Base-by-base conservation (phyloP, 2,329 filamentous ascomycete species). In the Cladosporium cucumerinum region DNA sequence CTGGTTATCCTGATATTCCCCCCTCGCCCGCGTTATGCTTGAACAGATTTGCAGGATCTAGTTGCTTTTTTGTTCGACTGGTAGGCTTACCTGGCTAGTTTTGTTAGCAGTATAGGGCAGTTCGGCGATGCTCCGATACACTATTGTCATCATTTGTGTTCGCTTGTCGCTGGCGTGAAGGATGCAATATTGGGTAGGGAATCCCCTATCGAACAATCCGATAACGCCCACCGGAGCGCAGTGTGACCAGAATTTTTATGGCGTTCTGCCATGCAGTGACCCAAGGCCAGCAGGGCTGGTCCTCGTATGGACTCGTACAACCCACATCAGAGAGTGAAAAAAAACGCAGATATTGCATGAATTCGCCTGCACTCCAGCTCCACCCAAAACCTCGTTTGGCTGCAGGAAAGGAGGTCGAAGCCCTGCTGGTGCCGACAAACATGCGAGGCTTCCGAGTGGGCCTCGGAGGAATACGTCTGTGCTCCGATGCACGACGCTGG, bases 21-120 rank as follows among this genome's bases (percentile, higher is more conserved):
- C n/a, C 39, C n/a, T 46, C 39, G 10, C 39, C n/a, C 39, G 39
- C 7, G 39, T 21, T 46, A 46, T 46, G 39, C 39, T 52, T n/a
- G 39, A 46, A 46, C 28, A 11, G 55, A 58, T 58, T 36, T 58
- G 55, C 55, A 58, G 55, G 55, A 58, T 46, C 36, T 25, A 39
- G 25, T 25, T 58, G 23, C 55, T 46, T 34, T 34, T 55, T 46
- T 32, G 51, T 18, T 54, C 51, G 16, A 54, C 51, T 16, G n/a
- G 8, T 16, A 52, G 25, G 32, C 28, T n/a, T 10, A 28, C 32
- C 26, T 32, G 26, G 18, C 51, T 54, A 54, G n/a, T 21, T 46
- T 54, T 54, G 23, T 54, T 54, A 54, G 51, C 51, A 54, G 51
- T 18, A 18, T 54, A 54, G 51, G 51, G 51, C 51, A 54, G 28